These are phyloP conservation scores for Abrus pulchellus DNA, from an alignment of 306 rosid genomes.

Conservation along the genomic window DNA sequence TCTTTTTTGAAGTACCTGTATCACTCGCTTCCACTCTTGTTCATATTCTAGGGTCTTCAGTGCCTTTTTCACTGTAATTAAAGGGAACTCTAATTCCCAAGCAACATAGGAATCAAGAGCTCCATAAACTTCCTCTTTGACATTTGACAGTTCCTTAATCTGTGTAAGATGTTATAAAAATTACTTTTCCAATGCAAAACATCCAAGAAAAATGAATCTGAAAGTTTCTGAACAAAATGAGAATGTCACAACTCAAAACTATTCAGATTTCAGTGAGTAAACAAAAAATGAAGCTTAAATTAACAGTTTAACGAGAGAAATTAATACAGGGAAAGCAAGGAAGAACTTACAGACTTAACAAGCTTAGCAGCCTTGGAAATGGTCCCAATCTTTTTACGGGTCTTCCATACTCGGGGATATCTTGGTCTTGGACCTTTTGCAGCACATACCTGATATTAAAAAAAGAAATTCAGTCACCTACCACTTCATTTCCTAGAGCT, in stretches of 20 bases:
- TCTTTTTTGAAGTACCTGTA: conserved; percentile 66
- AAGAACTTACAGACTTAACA: conserved; percentile 72
- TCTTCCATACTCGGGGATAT: conserved; percentile 94
- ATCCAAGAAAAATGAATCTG: conserved; percentile 3
- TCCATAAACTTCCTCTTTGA: conserved; percentile 98
- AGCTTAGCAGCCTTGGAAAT: conserved; percentile 85
- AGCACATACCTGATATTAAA: conserved; percentile 72
- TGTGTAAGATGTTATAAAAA: conserved; percentile 44
- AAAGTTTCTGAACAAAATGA: conserved; percentile 6
- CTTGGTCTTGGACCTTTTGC: conserved; percentile 95
- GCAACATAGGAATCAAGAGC: conserved; percentile 98
- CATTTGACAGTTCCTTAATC: conserved; percentile 85
- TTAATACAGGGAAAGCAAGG: background rate
- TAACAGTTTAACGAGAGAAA: conserved; percentile 20
- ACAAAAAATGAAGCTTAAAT: conserved; percentile 21
- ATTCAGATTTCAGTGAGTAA: background rate
- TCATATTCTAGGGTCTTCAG: conserved; percentile 79
- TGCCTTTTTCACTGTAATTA: conserved; percentile 87
- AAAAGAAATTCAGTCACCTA: background rate
- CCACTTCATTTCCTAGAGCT: conserved; percentile 7
- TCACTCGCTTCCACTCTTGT: conserved; percentile 89
- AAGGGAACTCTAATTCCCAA: conserved; percentile 96
- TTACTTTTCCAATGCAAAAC: conserved; percentile 29
- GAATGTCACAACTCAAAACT: background rate
- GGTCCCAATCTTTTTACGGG: conserved; percentile 77